A percentile compares a stretch with the other conserved stretches of the same genome.
phyloP scores from a whole-genome alignment of 192 early-diverging fungal species.

The Coemansia asiatica region DNA sequence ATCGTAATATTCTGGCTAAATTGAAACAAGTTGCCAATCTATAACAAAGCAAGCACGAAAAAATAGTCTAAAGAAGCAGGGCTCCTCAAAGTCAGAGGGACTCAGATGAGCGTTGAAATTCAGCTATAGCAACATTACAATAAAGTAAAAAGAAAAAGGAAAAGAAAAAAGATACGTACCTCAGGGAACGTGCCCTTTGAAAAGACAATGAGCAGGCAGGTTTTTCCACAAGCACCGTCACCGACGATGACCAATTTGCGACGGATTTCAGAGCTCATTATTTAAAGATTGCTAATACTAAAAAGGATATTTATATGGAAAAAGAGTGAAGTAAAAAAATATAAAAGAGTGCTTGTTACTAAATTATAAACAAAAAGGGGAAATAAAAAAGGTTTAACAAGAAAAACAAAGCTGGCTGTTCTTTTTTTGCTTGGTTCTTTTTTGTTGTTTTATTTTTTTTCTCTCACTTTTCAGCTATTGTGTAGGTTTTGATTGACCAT shows the following conservation, averaged over 20 bases:
- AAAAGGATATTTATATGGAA: conserved; percentile 10
- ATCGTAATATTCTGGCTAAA: neutral
- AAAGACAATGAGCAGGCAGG: conserved; percentile 83
- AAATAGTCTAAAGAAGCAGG: no score
- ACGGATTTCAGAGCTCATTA: conserved; percentile 49
- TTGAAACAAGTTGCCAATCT: neutral
- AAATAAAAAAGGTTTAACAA: neutral
- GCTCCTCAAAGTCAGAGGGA: neutral
- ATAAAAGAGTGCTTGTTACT: conserved; percentile 3
- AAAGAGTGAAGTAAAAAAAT: conserved; percentile 11
- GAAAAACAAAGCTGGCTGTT: neutral
- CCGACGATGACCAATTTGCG: conserved; percentile 86
- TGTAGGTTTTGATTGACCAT: neutral
- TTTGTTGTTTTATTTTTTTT: neutral
- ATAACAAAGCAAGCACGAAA: no score
- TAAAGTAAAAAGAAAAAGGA: conserved; percentile 2
- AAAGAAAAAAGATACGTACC: conserved; percentile 56
- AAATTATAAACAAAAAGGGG: conserved; percentile 6
- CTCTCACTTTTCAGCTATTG: neutral
- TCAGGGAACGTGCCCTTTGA: conserved; percentile 73
- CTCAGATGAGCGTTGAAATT: neutral
- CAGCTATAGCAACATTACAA: no score
- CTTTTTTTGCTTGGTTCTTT: neutral
- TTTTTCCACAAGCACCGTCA: conserved; percentile 90
- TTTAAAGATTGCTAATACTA: conserved; percentile 13